phyloP scores from a whole-genome alignment of 75 land plant species.

The Picea sitchensis region DNA sequence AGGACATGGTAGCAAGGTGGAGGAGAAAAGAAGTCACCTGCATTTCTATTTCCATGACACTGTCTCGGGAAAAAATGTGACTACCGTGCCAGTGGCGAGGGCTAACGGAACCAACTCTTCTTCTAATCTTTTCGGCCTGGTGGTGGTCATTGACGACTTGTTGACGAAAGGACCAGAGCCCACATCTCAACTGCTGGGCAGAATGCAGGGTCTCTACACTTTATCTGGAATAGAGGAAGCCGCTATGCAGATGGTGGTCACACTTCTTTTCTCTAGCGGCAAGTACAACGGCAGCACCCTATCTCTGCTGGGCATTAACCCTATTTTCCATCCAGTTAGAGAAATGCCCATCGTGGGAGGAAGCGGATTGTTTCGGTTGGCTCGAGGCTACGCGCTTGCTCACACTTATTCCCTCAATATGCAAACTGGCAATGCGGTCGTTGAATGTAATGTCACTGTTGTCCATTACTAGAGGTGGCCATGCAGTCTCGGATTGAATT shows the following conservation, averaged over 20 bases:
- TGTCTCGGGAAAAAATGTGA: constrained; percentile 14
- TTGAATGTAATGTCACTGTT: too few relatives aligned
- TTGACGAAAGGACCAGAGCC: constrained; percentile 32
- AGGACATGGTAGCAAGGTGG: too few relatives aligned
- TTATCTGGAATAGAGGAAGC: constrained; percentile 7
- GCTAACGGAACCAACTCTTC: constrained; percentile 2
- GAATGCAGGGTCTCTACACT: constrained; percentile 46
- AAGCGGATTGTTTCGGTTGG: constrained; percentile 37
- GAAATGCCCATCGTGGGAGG: constrained; percentile 62
- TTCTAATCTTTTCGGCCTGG: constrained; percentile 20
- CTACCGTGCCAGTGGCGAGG: constrained; percentile 13
- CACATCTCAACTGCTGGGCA: constrained; percentile 25
- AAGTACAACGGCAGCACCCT: constrained; percentile 41
- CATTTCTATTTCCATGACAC: constrained; percentile 38
- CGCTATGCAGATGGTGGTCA: constrained; percentile 23
- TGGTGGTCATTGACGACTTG: constrained; percentile 29
- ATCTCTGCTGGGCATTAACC: constrained; percentile 30
- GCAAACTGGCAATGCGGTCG: too few relatives aligned
- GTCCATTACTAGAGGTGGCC: too few relatives aligned
- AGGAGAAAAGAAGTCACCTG: constrained; percentile 10
- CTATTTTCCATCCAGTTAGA: constrained; percentile 12
- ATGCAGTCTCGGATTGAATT: too few relatives aligned
- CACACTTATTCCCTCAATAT: constrained; percentile 6
- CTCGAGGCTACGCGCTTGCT: constrained; percentile 37
- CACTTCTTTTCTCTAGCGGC: constrained; percentile 22